These are phyloP conservation scores for Tephrocybe rancida DNA, from an alignment of 768 basidiomycete species.

Conservation along the genomic window DNA sequence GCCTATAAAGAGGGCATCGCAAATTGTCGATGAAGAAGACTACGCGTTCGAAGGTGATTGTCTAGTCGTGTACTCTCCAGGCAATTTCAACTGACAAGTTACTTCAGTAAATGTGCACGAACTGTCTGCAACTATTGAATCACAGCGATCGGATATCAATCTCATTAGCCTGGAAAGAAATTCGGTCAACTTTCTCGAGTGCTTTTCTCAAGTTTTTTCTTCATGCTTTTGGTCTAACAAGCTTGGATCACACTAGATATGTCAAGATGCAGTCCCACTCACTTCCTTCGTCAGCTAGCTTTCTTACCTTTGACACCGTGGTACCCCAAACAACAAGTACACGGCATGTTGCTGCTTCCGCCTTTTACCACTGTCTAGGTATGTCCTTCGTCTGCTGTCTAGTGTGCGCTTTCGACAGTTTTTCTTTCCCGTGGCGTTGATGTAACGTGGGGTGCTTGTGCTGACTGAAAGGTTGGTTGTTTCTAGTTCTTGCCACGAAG, in stretches of 20 bases:
- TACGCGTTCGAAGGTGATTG: conserved; percentile 66
- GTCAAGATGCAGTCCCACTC: conserved; percentile 74
- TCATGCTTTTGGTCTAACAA: conserved; percentile 13
- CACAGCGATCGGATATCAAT: conserved; percentile 59
- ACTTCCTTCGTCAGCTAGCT: conserved; percentile 45
- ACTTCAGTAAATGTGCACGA: conserved; percentile 20
- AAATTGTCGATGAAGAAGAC: conserved; percentile 56
- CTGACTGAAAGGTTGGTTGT: conserved; percentile 4
- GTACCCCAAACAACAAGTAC: conserved; percentile 70
- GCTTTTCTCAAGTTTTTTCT: conserved; percentile 20
- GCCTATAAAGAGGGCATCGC: conserved; percentile 41
- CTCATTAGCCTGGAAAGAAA: conserved; percentile 69
- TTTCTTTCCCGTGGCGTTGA: not conserved
- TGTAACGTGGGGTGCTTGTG: not conserved
- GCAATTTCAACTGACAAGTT: not conserved
- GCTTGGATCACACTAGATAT: conserved; percentile 57
- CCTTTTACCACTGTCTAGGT: conserved; percentile 88
- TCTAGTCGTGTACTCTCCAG: conserved; percentile 11
- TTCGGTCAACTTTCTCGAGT: conserved; percentile 84
- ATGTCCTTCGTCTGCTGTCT: conserved; percentile 16
- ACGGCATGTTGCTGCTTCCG: conserved; percentile 77
- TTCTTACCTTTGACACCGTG: conserved; percentile 64
- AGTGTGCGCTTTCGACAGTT: not conserved
- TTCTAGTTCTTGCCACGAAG: conserved; percentile 76
- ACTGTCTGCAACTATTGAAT: conserved; percentile 34